Evolutionary conservation across 345 rosid genomes (phyloP).

Genomic region (Eucalyptus curtisii): DNA sequence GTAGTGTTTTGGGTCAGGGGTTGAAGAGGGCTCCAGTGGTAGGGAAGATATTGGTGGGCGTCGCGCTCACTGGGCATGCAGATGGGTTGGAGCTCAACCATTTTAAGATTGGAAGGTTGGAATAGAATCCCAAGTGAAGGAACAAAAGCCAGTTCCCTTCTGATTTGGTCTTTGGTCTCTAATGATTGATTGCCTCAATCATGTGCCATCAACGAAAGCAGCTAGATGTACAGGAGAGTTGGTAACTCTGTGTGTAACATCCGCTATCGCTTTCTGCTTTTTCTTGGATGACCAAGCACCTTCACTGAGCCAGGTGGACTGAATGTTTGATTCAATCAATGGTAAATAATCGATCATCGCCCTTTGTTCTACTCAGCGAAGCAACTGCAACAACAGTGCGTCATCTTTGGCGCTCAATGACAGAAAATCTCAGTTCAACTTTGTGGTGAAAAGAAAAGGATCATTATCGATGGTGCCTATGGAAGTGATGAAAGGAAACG

Average conservation of each 20-base stretch:
- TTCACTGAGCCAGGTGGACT: neutral
- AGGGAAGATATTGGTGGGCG: slow-evolving; percentile 51
- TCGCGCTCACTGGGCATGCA: slow-evolving; percentile 31
- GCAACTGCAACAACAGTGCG: neutral
- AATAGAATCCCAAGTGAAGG: slow-evolving; percentile 21
- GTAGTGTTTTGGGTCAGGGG: slow-evolving; percentile 76
- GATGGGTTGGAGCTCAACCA: slow-evolving; percentile 39
- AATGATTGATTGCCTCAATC: neutral
- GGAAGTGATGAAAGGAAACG: neutral
- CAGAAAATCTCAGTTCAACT: neutral
- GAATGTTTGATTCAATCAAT: neutral
- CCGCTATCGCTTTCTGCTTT: neutral
- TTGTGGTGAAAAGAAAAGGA: neutral
- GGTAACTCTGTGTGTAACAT: neutral
- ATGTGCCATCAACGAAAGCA: neutral
- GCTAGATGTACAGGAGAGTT: neutral
- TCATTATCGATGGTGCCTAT: neutral
- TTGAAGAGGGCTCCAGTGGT: slow-evolving; percentile 76
- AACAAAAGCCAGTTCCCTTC: neutral
- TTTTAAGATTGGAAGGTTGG: slow-evolving; percentile 47
- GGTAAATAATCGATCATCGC: neutral
- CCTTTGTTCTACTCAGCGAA: neutral
- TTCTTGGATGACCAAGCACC: neutral
- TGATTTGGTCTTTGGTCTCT: neutral
- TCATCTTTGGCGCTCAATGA: neutral